phyloP scores from a whole-genome alignment of 140 eudicot genomes.

The Erigeron philadelphicus region DNA sequence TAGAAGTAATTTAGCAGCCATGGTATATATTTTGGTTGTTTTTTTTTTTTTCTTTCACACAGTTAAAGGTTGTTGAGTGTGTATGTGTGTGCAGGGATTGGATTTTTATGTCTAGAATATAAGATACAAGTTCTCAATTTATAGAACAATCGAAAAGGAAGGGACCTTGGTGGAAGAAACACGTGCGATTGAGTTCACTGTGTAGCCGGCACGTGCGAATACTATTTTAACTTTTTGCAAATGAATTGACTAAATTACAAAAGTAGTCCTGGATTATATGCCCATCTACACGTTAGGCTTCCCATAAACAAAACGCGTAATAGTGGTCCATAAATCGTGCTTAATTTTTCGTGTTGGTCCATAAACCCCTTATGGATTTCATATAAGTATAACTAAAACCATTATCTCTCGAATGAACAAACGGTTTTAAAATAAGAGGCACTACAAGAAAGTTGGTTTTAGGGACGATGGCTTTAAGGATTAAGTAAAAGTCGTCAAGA shows the following conservation, averaged over 20 bases:
- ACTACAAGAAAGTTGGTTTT: too few species aligned
- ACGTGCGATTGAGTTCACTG: slow-evolving; percentile 28
- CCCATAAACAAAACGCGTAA: not conserved
- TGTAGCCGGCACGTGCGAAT: slow-evolving; percentile 35
- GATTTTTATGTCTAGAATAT: slow-evolving; percentile 44
- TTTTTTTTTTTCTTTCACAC: slow-evolving; percentile 13
- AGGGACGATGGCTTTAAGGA: too few species aligned
- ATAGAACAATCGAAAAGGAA: slow-evolving; percentile 57
- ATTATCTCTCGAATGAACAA: too few species aligned
- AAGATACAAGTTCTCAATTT: slow-evolving; percentile 61
- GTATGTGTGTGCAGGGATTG: slow-evolving; percentile 12
- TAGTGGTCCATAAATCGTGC: not conserved
- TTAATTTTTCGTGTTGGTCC: not conserved
- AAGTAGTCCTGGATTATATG: not conserved
- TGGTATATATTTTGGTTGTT: not conserved
- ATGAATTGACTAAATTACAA: not conserved
- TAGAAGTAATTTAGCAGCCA: slow-evolving; percentile 54
- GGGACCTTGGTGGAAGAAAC: slow-evolving; percentile 26
- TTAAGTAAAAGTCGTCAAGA: too few species aligned
- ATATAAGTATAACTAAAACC: too few species aligned
- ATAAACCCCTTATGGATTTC: not conserved
- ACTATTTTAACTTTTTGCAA: not conserved
- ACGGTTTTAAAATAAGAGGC: too few species aligned
- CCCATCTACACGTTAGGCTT: slow-evolving; percentile 18
- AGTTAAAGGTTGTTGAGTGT: slow-evolving; percentile 28